Conservation (phyloP, 257 asterid genomes). For the Lycium ferocissimum region DNA sequence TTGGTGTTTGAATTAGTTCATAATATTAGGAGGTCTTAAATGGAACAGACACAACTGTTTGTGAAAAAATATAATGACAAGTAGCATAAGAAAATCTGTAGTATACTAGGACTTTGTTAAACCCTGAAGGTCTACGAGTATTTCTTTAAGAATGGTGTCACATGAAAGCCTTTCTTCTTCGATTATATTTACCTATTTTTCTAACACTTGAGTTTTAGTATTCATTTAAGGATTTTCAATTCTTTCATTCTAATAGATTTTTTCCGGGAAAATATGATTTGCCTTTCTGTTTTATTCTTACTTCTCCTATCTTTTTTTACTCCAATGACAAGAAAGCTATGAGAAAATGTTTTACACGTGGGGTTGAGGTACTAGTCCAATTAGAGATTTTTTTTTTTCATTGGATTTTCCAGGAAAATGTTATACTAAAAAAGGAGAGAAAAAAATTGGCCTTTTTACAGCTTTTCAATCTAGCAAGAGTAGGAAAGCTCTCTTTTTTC, state of each 20-base stretch:
- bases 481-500: background rate
- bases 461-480: slow-evolving; percentile 13
- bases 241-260: background rate
- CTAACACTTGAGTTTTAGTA: no score
- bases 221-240: background rate
- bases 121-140: no score
- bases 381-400: background rate
- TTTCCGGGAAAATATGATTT: slow-evolving; percentile 10
- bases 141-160: no score
- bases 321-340: background rate
- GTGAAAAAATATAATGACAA: no score
- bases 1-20: background rate
- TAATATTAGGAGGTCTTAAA: no score
- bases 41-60: no score
- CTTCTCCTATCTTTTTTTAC: background rate
- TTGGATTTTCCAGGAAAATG: slow-evolving; percentile 25
- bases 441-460: background rate
- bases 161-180: no score
- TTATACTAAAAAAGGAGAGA: background rate
- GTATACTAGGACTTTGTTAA: no score
- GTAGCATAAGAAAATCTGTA: no score
- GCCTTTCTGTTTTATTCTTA: background rate
- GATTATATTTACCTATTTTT: no score
- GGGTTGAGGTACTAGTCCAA: background rate
- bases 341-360: slow-evolving; percentile 18